Conservation (phyloP, 2,329 filamentous ascomycete genomes). For the Aspergillus pseudonomiae region DNA sequence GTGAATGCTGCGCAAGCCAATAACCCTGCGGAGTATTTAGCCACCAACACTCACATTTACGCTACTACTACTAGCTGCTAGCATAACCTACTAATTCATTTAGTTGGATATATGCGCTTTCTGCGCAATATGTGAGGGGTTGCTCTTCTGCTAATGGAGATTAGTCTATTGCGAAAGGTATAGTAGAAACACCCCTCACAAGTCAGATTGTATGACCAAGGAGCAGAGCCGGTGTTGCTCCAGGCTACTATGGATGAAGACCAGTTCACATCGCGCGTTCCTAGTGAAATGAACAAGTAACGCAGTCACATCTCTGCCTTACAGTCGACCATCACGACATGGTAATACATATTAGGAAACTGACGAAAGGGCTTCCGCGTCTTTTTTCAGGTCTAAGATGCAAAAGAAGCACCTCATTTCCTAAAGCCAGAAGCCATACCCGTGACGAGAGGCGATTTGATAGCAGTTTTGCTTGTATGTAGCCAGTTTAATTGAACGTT, state of each 20-base stretch:
- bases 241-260: not conserved
- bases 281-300: not conserved
- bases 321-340: not conserved
- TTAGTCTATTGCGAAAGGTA: not conserved
- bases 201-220: not conserved
- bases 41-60: not conserved
- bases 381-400: not conserved
- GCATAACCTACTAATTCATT: not conserved
- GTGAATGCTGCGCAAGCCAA: constrained; percentile 9
- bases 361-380: not conserved
- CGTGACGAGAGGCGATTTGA: not conserved
- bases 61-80: not conserved
- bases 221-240: not conserved
- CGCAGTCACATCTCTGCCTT: not conserved
- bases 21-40: not conserved
- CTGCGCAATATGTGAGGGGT: not conserved
- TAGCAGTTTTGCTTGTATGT: not conserved
- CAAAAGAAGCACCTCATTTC: not conserved
- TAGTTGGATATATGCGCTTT: not conserved
- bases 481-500: not conserved
- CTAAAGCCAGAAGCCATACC: not conserved
- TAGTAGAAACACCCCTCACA: not conserved
- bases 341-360: not conserved
- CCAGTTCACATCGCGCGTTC: not conserved
- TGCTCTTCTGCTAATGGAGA: not conserved